Base-by-base conservation (phyloP, 1,284 basidiomycete genomes). In the Ceratobasidium sp. region DNA sequence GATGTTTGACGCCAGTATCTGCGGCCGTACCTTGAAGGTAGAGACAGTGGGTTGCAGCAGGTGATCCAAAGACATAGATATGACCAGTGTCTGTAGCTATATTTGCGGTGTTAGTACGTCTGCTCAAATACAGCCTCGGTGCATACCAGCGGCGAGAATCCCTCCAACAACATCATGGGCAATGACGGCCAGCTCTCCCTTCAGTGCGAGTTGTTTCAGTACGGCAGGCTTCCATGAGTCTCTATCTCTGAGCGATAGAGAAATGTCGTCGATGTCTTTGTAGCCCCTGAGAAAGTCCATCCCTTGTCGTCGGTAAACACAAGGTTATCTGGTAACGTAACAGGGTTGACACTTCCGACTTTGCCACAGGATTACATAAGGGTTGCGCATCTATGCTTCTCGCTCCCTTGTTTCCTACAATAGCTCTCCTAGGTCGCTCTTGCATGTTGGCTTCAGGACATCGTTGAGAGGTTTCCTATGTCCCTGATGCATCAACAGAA, bases 251-350 rank as follows among this genome's bases (percentile, higher is more conserved):
- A 70, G 49, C 26, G 67, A 70, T 55, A 30, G 28, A 11, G 67
- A 70, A 30, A 70, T 70, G 23, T 70, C 67, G 32, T 58, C 67
- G 44, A 70, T 46, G 32, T 59, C 67, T 11, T 59, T 70, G 43
- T 43, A 41, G 13, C 54, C 44, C 49, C 67, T 38, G 16, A 70
- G 54, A 59, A 70, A 70, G 67, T 70, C 67, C 67, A 70, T 70
- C 26, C 41, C 67, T 58, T 28, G 50, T 67, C 50, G 64, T 54
- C 13, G 64, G 38, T 30, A 26, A 50, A 38, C 35, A 38, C 35
- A 38, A 38, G 35, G 35, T 38, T 11, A 38, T 5, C 11, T 4
- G 11, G 35, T 38, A 38, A 38, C 35, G 35, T 38, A 38, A 38
- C 35, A 11, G 6, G 35, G 11, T 38, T 5, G 35, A 11, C 35